These are phyloP conservation scores for Quercus mongolica DNA, from an alignment of 306 rosid species.

Conservation along the genomic window DNA sequence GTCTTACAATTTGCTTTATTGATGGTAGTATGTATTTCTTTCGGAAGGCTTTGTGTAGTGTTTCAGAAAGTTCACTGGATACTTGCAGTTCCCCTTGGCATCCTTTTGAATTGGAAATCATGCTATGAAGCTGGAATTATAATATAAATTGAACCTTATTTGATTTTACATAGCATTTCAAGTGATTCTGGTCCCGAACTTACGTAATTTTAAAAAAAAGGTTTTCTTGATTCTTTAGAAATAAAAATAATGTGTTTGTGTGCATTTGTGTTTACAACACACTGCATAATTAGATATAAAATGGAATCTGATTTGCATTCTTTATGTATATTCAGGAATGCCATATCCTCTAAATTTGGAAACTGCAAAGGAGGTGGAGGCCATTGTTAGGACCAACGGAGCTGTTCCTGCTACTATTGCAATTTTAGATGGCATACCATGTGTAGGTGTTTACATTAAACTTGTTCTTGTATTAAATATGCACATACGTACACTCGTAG, in stretches of 20 bases:
- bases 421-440: slow-evolving; percentile 81
- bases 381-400: slow-evolving; percentile 65
- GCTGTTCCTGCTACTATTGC: slow-evolving; percentile 98
- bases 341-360: slow-evolving; percentile 88
- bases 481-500: background rate
- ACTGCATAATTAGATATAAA: background rate
- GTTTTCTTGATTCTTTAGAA: background rate
- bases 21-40: background rate
- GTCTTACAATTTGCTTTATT: background rate
- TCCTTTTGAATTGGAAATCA: background rate
- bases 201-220: background rate
- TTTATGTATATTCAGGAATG: slow-evolving; percentile 62
- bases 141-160: background rate
- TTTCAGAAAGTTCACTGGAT: background rate
- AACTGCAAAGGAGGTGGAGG: slow-evolving; percentile 84
- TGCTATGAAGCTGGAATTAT: background rate
- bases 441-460: slow-evolving; percentile 55
- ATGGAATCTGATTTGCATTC: slow-evolving; percentile 4
- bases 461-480: slow-evolving; percentile 9
- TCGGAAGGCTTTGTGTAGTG: background rate
- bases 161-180: background rate
- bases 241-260: background rate
- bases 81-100: background rate
- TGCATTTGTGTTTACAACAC: background rate
- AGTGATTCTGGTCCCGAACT: background rate